Conservation (phyloP, 306 rosid genomes). For the Fragaria iinumae region DNA sequence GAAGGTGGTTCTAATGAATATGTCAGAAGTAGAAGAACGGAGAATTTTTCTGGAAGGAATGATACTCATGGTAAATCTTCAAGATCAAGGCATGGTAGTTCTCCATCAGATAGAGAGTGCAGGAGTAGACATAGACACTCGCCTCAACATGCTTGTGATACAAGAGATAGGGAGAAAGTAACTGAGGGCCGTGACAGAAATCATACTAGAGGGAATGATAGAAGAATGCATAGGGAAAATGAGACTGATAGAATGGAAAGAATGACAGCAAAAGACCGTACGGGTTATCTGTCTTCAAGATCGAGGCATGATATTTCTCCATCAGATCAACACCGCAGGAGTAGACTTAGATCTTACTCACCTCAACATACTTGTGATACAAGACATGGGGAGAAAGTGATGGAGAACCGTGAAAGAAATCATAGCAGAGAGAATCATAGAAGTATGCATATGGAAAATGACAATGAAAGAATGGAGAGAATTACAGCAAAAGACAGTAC, state of each 20-base stretch:
- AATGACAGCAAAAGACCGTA: background rate
- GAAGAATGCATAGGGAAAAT: conserved; percentile 36
- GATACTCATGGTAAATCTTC: conserved; percentile 43
- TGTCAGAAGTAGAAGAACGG: conserved; percentile 40
- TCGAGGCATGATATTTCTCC: conserved; percentile 46
- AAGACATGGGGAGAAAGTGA: background rate
- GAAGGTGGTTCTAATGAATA: conserved; percentile 54
- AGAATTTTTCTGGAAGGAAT: conserved; percentile 38
- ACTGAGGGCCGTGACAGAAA: background rate
- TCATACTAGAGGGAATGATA: conserved; percentile 1
- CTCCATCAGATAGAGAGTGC: conserved; percentile 17
- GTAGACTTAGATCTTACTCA: conserved; percentile 18
- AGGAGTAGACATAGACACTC: conserved; percentile 20
- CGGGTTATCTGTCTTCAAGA: conserved; percentile 30
- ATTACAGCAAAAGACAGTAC: conserved; percentile 39
- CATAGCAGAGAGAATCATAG: conserved; percentile 2
- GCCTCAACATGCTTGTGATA: conserved; percentile 17
- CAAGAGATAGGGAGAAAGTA: background rate
- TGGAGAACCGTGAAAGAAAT: background rate
- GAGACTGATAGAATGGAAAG: conserved; percentile 2
- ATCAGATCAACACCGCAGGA: conserved; percentile 12
- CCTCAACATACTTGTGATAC: conserved; percentile 13
- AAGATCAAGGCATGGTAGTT: conserved; percentile 48
- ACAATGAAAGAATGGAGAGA: conserved; percentile 45
- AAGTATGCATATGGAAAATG: conserved; percentile 33